These are phyloP conservation scores for Phialocephala subalpina DNA, from an alignment of 2,329 filamentous ascomycete species.

Conservation along the genomic window DNA sequence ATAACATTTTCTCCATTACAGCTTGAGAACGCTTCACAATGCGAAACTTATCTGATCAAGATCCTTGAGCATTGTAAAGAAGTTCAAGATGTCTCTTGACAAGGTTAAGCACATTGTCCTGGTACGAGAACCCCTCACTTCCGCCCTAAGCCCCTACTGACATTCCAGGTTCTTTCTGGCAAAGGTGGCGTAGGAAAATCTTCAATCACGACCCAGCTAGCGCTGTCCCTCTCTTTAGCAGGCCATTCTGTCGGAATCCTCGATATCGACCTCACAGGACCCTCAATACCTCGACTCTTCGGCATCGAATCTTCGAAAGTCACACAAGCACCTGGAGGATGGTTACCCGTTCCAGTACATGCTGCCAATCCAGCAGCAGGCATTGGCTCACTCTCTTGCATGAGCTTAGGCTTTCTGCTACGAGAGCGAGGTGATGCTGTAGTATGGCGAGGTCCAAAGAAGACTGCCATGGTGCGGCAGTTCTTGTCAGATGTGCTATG, in stretches of 20 bases:
- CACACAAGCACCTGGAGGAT: slow-evolving; percentile 88
- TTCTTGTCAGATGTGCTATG: slow-evolving; percentile 93
- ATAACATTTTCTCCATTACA: slow-evolving; percentile 33
- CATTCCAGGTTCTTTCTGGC: slow-evolving; percentile 77
- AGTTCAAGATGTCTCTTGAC: slow-evolving; percentile 65
- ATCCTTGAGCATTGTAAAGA: slow-evolving; percentile 13
- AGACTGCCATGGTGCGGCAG: slow-evolving; percentile 98
- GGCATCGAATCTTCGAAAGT: slow-evolving; percentile 90
- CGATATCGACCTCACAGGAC: slow-evolving; percentile 94
- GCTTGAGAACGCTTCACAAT: slow-evolving; percentile 23
- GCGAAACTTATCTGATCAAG: slow-evolving; percentile 25
- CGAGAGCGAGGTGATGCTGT: slow-evolving; percentile 87
- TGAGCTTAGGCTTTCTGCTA: slow-evolving; percentile 93
- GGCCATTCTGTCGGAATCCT: slow-evolving; percentile 93
- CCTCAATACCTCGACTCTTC: slow-evolving; percentile 94
- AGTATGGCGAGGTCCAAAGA: slow-evolving; percentile 97
- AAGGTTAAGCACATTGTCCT: slow-evolving; percentile 82
- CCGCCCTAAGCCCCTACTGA: slow-evolving; percentile 21
- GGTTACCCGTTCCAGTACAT: slow-evolving; percentile 90
- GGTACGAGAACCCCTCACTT: slow-evolving; percentile 52
- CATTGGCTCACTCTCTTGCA: slow-evolving; percentile 76
- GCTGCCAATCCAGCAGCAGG: slow-evolving; percentile 58
- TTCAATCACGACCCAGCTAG: slow-evolving; percentile 95
- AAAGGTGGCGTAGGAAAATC: slow-evolving; percentile 99
- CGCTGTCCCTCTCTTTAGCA: slow-evolving; percentile 83